Base-by-base conservation (phyloP, 2,329 filamentous ascomycete genomes). In the Xylaria sp. region DNA sequence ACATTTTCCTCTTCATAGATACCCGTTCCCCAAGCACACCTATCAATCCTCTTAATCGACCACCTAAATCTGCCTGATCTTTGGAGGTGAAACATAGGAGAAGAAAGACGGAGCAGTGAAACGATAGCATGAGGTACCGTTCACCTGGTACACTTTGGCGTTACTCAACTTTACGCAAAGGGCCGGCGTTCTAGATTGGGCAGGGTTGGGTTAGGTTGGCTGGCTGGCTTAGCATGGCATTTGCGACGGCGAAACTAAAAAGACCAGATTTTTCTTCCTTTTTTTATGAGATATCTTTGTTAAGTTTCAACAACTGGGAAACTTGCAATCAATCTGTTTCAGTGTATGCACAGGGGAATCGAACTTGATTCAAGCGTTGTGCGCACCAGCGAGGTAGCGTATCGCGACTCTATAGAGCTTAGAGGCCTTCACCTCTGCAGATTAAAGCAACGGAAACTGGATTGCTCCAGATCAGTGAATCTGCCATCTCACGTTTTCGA, bases 1-100 rank as follows among this genome's bases (percentile, higher is more conserved):
- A 75, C 68, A 42, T 61, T 17, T 42, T 66, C 34, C 39, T 58
- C 56, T 59, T 62, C 72, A 69, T 78, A 94, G 92, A 74, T 94
- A 89, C 85, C 93, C 93, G 74, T 92, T 89, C 85, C 92, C 92
- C 77, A 94, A 95, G 87, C 89, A 94, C 82, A 84, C 88, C 73
- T 95, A 93, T 82, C 81, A 86, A 75, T 79, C 82, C 56, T 74
- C 75, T 48, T 77, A 75, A 67, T 62, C 60, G 24, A 62, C 63
- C 51, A 64, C 65, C 55, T 65, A 27, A 69, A 70, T 66, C 68
- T 65, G 65, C 70, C 65, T 61, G 54, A 69, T 70, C 70, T 64
- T 55, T 19, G 39, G 62, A 59, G 56, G 55, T 54, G 45, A 62
- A 60, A 68, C 36, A 64, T 53, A 59, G 55, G 62, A 64, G 67